Evolutionary conservation across 768 basidiomycete species (phyloP), one percentile per base, ranked within the genome.

Genomic region (Leccinum disarticulatum): DNA sequence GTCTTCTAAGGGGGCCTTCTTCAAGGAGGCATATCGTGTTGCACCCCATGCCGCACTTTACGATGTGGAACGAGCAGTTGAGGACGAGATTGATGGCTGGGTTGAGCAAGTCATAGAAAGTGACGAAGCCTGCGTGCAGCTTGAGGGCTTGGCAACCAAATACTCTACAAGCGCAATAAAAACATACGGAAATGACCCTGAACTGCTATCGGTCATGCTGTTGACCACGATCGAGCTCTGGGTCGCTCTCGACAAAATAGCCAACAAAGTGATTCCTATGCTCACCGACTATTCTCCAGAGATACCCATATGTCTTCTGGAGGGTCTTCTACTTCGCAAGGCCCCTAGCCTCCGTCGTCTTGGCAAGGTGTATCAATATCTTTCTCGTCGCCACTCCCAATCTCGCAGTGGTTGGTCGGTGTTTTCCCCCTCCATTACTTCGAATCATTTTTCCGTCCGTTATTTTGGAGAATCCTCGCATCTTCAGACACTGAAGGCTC

Each of bases 201-300:
- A 81, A 51, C 59, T 71, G 28, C 47, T 70, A 6, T 81, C 81
- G 0, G 55, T 77, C 3, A 79, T 83, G 75, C 63, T 83, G 48
- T 66, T 84, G 43, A 69, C 68, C 0, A 50, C 51, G 19, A 35
- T 69, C 6, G 77, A 81, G 31, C 71, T 77, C 25, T 77, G 74
- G 77, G 55, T 74, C 5, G 77, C 68, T 0, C 57, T 77, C n/a
- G 76, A 77, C 58, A 69, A 58, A 14, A 19, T 72, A 9, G 61
- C 59, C 0, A 43, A 66, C 28, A 49, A 15, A 7, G 55, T 61
- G 14, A 66, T 62, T 22, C 70, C 74, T 6, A 58, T 77, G 7
- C 54, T 77, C 9, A 53, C 30, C 1, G 56, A 74, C 5, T 77
- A 74, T 51, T 71, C 71, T 8, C 77, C 76, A 0, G 76, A 74